Conservation (phyloP, 2,329 filamentous ascomycete genomes). For the Epichloe sibirici region DNA sequence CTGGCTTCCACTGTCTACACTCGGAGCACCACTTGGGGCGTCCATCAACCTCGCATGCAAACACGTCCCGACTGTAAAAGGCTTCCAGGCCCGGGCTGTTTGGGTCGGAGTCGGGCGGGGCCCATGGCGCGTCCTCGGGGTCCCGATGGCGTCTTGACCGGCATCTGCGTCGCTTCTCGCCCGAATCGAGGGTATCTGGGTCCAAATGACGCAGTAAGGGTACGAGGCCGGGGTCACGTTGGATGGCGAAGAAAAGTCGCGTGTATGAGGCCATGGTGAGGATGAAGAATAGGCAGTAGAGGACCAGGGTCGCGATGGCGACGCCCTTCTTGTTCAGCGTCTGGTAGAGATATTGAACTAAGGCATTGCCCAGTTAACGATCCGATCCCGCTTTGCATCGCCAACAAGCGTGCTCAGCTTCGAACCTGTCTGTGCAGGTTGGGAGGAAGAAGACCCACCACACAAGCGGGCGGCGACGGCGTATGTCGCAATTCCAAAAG, state of each 20-base stretch:
- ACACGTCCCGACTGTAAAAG: constrained; percentile 75
- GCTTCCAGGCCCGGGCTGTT: constrained; percentile 57
- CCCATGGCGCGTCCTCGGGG: constrained; percentile 19
- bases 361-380: too few species aligned
- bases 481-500: constrained; percentile 60
- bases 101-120: constrained; percentile 33
- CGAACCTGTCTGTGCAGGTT: neutral
- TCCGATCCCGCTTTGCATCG: too few species aligned
- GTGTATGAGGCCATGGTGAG: constrained; percentile 56
- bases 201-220: constrained; percentile 37
- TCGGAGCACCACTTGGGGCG: constrained; percentile 76
- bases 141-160: constrained; percentile 10
- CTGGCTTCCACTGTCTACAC: constrained; percentile 79
- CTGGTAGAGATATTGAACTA: constrained; percentile 57
- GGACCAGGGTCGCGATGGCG: constrained; percentile 56
- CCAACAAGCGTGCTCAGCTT: too few species aligned
- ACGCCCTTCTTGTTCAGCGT: constrained; percentile 35
- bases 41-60: constrained; percentile 72
- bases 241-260: constrained; percentile 56
- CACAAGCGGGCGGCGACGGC: constrained; percentile 39
- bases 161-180: constrained; percentile 7
- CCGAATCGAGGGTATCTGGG: constrained; percentile 15
- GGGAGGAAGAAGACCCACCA: neutral
- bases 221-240: constrained; percentile 60
- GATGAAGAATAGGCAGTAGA: constrained; percentile 62